Percentiles rank a stretch among this genome's conserved stretches.
Conservation (phyloP, 208 protist species). For the Tritrichomonas foetus region DNA sequence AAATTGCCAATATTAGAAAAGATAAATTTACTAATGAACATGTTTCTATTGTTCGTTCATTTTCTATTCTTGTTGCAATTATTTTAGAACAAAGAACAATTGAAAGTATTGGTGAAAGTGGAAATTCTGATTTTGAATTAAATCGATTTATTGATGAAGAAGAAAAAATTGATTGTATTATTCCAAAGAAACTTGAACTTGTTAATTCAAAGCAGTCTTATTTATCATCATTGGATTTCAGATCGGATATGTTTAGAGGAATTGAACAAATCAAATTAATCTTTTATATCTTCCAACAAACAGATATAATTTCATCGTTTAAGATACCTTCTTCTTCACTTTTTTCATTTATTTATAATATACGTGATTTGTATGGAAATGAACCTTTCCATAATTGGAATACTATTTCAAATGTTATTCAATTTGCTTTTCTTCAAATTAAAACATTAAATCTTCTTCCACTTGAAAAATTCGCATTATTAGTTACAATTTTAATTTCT, state of each 20-base stretch:
- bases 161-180: not conserved
- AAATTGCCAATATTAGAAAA: not conserved
- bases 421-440: slow-evolving; percentile 58
- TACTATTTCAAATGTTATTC: slow-evolving; percentile 64
- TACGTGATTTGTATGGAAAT: slow-evolving; percentile 43
- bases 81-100: not conserved
- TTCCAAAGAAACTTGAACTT: not conserved
- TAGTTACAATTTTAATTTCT: too few species aligned
- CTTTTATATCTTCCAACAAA: slow-evolving; percentile 40
- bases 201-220: not conserved
- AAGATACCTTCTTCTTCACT: not conserved
- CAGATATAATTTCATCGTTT: slow-evolving; percentile 36
- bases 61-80: not conserved
- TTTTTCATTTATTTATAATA: slow-evolving; percentile 11
- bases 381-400: slow-evolving; percentile 68
- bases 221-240: not conserved
- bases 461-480: too few species aligned
- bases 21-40: not conserved
- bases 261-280: not conserved
- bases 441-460: too few species aligned
- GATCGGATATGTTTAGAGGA: not conserved
- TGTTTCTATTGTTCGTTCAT: not conserved
- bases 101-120: not conserved
- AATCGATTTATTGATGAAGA: not conserved
- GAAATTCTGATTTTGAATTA: not conserved